Evolutionary conservation across 441 rosid genomes (phyloP).

Genomic region (Capsella rubella): DNA sequence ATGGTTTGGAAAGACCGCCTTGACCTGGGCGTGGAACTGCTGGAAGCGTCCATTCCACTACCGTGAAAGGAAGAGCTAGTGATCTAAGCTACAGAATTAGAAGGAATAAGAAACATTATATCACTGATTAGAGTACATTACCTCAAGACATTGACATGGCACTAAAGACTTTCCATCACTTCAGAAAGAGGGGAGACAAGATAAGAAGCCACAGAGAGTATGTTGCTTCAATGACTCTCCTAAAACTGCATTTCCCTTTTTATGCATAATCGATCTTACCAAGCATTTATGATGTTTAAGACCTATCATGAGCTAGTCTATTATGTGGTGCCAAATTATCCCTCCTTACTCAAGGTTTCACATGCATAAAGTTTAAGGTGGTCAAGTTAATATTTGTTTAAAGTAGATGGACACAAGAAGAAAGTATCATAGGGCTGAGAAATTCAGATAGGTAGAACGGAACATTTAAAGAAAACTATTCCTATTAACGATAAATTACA

Average conservation of each 20-base stretch:
- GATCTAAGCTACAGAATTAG: slow-evolving; percentile 95
- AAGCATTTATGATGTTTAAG: slow-evolving; percentile 20
- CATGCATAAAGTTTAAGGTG: slow-evolving; percentile 24
- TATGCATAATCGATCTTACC: slow-evolving; percentile 14
- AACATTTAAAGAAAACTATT: neutral
- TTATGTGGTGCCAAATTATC: slow-evolving; percentile 20
- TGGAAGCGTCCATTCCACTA: slow-evolving; percentile 99
- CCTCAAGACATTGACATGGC: slow-evolving; percentile 28
- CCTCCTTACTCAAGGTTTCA: slow-evolving; percentile 13
- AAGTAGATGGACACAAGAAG: slow-evolving; percentile 17
- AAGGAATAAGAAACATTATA: slow-evolving; percentile 56
- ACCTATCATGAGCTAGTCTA: slow-evolving; percentile 22
- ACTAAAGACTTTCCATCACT: slow-evolving; percentile 13
- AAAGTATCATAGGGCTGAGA: slow-evolving; percentile 7
- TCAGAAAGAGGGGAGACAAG: slow-evolving; percentile 5
- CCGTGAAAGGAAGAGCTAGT: slow-evolving; percentile 99
- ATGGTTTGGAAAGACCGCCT: slow-evolving; percentile 64
- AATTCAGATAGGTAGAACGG: neutral
- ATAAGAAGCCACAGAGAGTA: slow-evolving; percentile 23
- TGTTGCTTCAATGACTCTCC: slow-evolving; percentile 18
- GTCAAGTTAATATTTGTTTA: slow-evolving; percentile 3
- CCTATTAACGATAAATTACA: neutral
- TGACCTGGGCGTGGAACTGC: slow-evolving; percentile 86
- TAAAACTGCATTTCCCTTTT: neutral
- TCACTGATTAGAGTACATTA: slow-evolving; percentile 20